Evolutionary conservation across 2,329 filamentous ascomycete genomes (phyloP), one percentile per base, ranked within the genome.

Genomic region (Neoscytalidium dimidiatum): DNA sequence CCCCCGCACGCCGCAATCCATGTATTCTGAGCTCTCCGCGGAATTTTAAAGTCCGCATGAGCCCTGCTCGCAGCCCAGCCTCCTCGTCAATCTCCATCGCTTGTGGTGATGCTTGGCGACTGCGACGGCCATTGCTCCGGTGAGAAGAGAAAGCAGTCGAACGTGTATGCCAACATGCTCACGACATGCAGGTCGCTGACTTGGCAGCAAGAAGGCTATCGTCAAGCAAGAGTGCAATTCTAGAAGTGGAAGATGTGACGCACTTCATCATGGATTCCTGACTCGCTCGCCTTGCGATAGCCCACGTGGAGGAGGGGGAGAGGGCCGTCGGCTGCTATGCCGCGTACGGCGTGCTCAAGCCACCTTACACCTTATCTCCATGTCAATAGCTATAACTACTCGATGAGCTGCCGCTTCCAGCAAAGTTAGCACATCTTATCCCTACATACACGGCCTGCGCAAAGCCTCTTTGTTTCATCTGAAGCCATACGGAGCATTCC

Each of bases 41-140:
- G 35, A 6, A 29, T 44, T 41, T 23, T 21, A 19, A 21, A 1
- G 23, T 29, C 53, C 8, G 53, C 53, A 58, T 58, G 38, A 44
- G 26, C 14, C 23, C 53, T 44, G 8, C 35, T 29, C 28, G 9
- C 41, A 46, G 56, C 56, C 41, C 56, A 33, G 56, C n/a, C 38
- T 60, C 41, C 38, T 33, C 56, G 17, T 43, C 53, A 46, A 46
- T 60, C 38, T 60, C 56, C 41, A 60, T 14, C n/a, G 13, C 41
- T 60, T 29, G 56, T 23, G 38, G 6, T 43, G 23, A 28, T 43
- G 38, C 35, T 26, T 23, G 52, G 13, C 31, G 17, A 17, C 33
- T 21, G 23, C 17, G 28, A 11, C n/a, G 49, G 49, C 14, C 14
- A 19, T 52, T 52, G 49, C 29, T 35, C 29, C n/a, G 46, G 4